Evolutionary conservation across 1,284 basidiomycete species (phyloP), one percentile per base, ranked within the genome.

Genomic region (Apiotrichum domesticum): DNA sequence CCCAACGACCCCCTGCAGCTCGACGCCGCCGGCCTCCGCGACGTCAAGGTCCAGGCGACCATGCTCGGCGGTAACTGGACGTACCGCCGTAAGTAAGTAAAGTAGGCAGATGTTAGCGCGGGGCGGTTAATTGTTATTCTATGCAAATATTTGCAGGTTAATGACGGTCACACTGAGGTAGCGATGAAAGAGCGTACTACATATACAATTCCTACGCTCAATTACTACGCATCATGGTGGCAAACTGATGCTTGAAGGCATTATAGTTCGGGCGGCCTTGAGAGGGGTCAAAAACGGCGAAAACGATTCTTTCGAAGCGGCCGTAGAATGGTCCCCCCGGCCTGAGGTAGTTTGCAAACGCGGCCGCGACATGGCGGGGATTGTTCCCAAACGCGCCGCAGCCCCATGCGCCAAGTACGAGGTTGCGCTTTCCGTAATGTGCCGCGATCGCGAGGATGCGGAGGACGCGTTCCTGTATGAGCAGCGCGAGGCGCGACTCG

Each of bases 61-160:
- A 65, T 73, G 67, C 57, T 74, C 7, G 67, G 64, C 1, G 73
- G 71, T 11, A 49, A 62, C 6, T 71, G 70, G 66, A 74, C 71
- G 2, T 53, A 59, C 54, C 34, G 39, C 11, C 29, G 54, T 13
- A 34, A 39, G 33, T 43, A 49, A 39, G 13, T 21, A 21, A 21
- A 21, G 21, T 21, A 21, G 21, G 21, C 21, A 21, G 21, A 21
- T 21, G 21, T 21, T 21, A 21, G 21, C 21, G 21, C 21, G 21
- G 21, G 21, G 21, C 21, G 21, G 21, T 21, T 21, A 21, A 21
- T 21, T 21, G 21, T 21, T 21, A 21, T 21, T 21, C 21, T 21
- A 21, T 21, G 21, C 21, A 21, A 21, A 21, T 21, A 21, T 21
- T 21, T 21, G 21, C 21, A 21, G 21, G 21, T 21, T 21, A 21